Evolutionary conservation across 2,329 filamentous ascomycete species (phyloP).

Genomic region (Alternaria conjuncta): DNA sequence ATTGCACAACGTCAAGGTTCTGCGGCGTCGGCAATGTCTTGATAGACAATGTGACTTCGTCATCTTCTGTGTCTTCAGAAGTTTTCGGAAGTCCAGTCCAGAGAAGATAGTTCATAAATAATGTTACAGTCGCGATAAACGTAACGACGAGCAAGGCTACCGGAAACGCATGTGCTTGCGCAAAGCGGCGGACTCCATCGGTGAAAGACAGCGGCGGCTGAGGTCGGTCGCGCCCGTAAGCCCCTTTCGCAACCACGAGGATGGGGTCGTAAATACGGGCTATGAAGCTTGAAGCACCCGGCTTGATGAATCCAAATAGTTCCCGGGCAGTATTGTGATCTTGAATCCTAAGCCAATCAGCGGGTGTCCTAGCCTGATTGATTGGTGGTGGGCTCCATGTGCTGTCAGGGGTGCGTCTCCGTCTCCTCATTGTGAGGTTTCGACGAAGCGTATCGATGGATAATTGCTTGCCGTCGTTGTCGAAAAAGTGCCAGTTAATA

Average conservation of each 20-base stretch:
- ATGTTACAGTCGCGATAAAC: slow-evolving; percentile 67
- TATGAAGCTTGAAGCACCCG: slow-evolving; percentile 72
- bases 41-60: slow-evolving; percentile 63
- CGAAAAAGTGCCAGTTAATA: slow-evolving; percentile 80
- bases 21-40: slow-evolving; percentile 69
- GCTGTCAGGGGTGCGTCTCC: slow-evolving; percentile 18
- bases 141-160: slow-evolving; percentile 70
- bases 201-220: slow-evolving; percentile 59
- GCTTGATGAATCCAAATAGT: slow-evolving; percentile 77
- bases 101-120: slow-evolving; percentile 77
- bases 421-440: slow-evolving; percentile 30
- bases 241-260: slow-evolving; percentile 72
- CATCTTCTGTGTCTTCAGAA: slow-evolving; percentile 55
- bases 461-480: slow-evolving; percentile 56
- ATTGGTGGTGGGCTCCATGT: slow-evolving; percentile 60
- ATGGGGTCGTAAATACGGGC: slow-evolving; percentile 77
- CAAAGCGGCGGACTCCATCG: slow-evolving; percentile 56
- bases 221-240: slow-evolving; percentile 66
- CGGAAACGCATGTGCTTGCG: slow-evolving; percentile 71
- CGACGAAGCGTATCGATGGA: slow-evolving; percentile 32
- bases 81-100: slow-evolving; percentile 64
- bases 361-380: slow-evolving; percentile 77
- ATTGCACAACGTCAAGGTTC: slow-evolving; percentile 70
- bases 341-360: slow-evolving; percentile 77
- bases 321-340: slow-evolving; percentile 80